phyloP scores from a whole-genome alignment of 192 early-diverging fungal species.

The Phlyctochytrium arcticum region DNA sequence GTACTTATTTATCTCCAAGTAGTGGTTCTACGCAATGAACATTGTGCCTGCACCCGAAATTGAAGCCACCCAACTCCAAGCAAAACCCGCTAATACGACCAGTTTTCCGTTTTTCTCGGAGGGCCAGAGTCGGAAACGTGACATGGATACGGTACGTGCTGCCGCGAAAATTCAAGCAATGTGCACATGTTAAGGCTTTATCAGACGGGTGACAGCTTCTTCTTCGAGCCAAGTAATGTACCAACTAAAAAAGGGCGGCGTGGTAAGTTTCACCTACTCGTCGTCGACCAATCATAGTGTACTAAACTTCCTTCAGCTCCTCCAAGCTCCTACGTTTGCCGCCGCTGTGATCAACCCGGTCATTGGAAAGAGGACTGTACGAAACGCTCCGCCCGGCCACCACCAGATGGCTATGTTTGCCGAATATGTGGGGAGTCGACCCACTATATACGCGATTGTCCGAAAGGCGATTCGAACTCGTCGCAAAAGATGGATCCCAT shows the following conservation, averaged over 20 bases:
- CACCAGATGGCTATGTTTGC: conserved; percentile 47
- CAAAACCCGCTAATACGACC: conserved; percentile 53
- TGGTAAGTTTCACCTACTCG: background rate
- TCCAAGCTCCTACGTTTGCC: conserved; percentile 50
- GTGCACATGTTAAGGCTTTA: too few relatives aligned
- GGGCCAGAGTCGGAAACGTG: conserved; percentile 6
- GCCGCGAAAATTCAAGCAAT: too few relatives aligned
- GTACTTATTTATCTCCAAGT: background rate
- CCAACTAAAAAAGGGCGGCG: too few relatives aligned
- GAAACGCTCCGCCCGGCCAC: conserved; percentile 5
- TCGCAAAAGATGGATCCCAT: background rate
- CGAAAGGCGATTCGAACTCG: conserved; percentile 16
- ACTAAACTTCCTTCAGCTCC: conserved; percentile 15
- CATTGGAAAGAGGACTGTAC: conserved; percentile 54
- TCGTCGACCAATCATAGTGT: too few relatives aligned
- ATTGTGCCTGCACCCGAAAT: conserved; percentile 57
- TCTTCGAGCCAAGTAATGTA: too few relatives aligned
- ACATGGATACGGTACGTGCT: conserved; percentile 31
- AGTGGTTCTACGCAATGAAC: conserved; percentile 94
- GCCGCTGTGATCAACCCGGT: conserved; percentile 49
- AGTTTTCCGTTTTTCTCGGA: conserved; percentile 25
- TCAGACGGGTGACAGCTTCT: conserved; percentile 37
- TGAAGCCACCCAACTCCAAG: conserved; percentile 28
- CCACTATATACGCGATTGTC: conserved; percentile 49
- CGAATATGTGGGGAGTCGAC: conserved; percentile 46